Percentiles rank a stretch among this genome's conserved stretches.
Conservation (phyloP, 2,329 filamentous ascomycete genomes). For the Leptographium galeiforme region DNA sequence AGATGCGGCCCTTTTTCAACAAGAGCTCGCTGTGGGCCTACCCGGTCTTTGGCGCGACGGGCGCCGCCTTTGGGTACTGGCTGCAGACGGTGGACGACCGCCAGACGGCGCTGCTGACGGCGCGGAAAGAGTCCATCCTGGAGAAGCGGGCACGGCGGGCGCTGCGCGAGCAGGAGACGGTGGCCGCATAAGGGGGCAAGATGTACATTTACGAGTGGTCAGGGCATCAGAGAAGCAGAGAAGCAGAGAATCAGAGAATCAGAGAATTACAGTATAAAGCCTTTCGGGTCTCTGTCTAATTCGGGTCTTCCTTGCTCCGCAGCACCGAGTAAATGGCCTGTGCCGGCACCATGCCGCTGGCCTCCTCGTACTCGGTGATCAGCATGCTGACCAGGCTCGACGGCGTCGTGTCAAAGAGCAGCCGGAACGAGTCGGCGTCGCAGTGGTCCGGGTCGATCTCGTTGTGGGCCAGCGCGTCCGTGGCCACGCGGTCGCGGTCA, state of each 20-base stretch:
- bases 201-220: no score
- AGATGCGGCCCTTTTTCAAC: conserved; percentile 93
- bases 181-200: conserved; percentile 1
- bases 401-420: conserved; percentile 87
- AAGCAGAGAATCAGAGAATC: neutral
- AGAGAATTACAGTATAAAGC: neutral
- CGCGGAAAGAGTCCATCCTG: conserved; percentile 67
- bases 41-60: conserved; percentile 73
- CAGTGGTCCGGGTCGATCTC: conserved; percentile 71
- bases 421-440: conserved; percentile 37
- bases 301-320: conserved; percentile 42
- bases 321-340: conserved; percentile 63
- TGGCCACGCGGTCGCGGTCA: conserved; percentile 66
- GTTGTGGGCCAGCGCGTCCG: conserved; percentile 88
- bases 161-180: conserved; percentile 34
- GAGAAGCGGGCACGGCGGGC: conserved; percentile 80
- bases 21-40: conserved; percentile 78
- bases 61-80: conserved; percentile 95
- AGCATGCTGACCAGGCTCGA: conserved; percentile 79
- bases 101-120: conserved; percentile 62
- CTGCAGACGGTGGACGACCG: conserved; percentile 76
- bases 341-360: conserved; percentile 74
- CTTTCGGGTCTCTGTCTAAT: conserved; percentile 18
- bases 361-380: conserved; percentile 85
- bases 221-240: neutral